Conservation (phyloP, 345 rosid genomes). For the Citrus medica region DNA sequence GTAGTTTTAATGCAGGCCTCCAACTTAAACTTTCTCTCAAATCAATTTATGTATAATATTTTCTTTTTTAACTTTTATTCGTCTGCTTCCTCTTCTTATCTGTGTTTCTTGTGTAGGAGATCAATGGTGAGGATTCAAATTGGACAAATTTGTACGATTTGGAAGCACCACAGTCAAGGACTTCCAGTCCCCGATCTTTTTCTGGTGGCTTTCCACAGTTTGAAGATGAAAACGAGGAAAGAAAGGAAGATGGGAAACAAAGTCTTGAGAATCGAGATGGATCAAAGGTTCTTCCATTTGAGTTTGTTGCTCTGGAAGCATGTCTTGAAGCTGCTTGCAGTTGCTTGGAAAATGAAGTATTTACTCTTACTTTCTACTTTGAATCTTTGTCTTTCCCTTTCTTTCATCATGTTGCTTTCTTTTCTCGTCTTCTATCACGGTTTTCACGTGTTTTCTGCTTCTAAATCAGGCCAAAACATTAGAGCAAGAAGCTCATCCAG, state of each 20-base stretch:
- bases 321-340: slow-evolving; percentile 72
- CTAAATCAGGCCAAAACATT: slow-evolving; percentile 48
- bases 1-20: not conserved
- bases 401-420: not conserved
- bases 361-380: not conserved
- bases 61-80: not conserved
- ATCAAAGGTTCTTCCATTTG: slow-evolving; percentile 55
- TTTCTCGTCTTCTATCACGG: not conserved
- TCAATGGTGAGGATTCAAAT: slow-evolving; percentile 39
- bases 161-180: slow-evolving; percentile 38
- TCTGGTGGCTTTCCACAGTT: slow-evolving; percentile 25
- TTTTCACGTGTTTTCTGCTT: slow-evolving; percentile 4
- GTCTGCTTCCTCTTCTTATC: slow-evolving; percentile 2
- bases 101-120: slow-evolving; percentile 40
- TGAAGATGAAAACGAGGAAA: slow-evolving; percentile 36
- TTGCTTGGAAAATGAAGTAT: slow-evolving; percentile 64
- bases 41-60: not conserved
- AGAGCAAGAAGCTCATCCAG: slow-evolving; percentile 70
- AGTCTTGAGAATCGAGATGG: slow-evolving; percentile 61
- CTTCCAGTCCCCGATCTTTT: slow-evolving; percentile 25
- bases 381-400: not conserved
- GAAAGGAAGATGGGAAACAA: slow-evolving; percentile 49
- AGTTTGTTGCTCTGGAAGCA: slow-evolving; percentile 69
- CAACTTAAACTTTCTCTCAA: not conserved
- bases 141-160: slow-evolving; percentile 35